Evolutionary conservation across 352 stramenopile species (phyloP).

Genomic region (Phytophthora sp.): DNA sequence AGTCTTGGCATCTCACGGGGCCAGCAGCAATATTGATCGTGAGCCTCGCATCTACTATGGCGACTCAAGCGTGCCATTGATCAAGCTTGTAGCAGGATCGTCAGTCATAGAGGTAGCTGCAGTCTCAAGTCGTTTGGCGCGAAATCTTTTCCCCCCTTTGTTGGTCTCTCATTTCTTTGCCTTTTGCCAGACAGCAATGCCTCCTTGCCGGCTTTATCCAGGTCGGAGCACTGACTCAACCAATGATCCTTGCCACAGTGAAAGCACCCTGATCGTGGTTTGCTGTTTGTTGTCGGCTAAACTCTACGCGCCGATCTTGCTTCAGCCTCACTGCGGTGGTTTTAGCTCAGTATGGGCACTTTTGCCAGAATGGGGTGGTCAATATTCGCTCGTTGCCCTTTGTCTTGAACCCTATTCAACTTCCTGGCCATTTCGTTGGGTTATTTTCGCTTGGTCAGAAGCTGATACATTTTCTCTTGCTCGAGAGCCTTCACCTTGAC

Average conservation of each 20-base stretch:
- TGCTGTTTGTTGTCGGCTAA: background rate
- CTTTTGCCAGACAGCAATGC: background rate
- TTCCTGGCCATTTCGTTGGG: background rate
- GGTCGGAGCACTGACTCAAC: slow-evolving; percentile 5
- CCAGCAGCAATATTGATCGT: no score
- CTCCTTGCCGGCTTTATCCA: slow-evolving; percentile 12
- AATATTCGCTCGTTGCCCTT: background rate
- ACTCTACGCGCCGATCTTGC: no score
- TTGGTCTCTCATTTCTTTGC: no score
- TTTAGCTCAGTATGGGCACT: no score
- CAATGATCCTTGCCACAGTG: slow-evolving; percentile 25
- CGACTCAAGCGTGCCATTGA: no score
- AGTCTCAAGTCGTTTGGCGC: no score
- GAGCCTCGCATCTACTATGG: no score
- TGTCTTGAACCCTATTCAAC: background rate
- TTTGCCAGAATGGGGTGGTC: background rate
- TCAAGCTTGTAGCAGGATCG: no score
- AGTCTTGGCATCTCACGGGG: no score
- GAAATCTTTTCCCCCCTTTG: no score
- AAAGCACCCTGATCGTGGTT: slow-evolving; percentile 13
- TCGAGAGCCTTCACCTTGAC: slow-evolving; percentile 31
- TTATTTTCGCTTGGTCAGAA: slow-evolving; percentile 6
- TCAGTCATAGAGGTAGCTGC: no score
- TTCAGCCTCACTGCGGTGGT: no score
- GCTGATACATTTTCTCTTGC: slow-evolving; percentile 22